Evolutionary conservation across 305 asterid genomes (phyloP), one percentile per base, ranked within the genome.

Genomic region (Striga hermonthica): DNA sequence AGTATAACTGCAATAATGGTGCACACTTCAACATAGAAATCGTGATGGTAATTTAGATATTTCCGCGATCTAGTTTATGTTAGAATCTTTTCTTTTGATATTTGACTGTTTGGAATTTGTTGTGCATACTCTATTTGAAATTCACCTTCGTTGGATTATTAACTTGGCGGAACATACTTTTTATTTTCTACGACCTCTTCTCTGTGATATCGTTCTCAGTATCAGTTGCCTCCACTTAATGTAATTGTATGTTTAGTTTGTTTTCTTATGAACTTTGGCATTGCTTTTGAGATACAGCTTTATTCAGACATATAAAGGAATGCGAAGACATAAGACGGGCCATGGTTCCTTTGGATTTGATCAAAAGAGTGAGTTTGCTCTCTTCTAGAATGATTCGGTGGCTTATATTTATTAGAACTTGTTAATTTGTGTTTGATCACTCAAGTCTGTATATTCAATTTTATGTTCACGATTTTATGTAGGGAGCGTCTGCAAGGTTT

Each of bases 291-390:
- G 39, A 48, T 56, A 60, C 89, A 83, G 86, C 80, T 70, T 45
- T 83, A 40, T 60, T 65, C 73, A 71, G 80, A 68, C 78, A 84
- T 57, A 71, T 87, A 40, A 82, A 73, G 84, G 98, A 90, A 79
- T 88, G 96, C 38, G 95, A 84, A 76, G 93, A 85, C 69, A 80
- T 90, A 59, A 84, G 96, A 0, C 92, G 80, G n/a, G 55, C 80
- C 55, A 77, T 90, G 95, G 73, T 90, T 56, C 99, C 97, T 41
- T 75, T 82, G 67, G 88, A 93, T 69, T 88, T 93, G 61, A 88
- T 90, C 71, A 81, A 57, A 76, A 93, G 97, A 75, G 96, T 89
- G 66, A 37, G 95, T 73, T 37, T 70, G 37, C 12, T 53, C 1
- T 22, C 31, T 22, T 22, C 1, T 22, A 22, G 31, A 22, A 22